phyloP scores from a whole-genome alignment of 2,329 filamentous ascomycete species.

The Aureobasidium uvarum region DNA sequence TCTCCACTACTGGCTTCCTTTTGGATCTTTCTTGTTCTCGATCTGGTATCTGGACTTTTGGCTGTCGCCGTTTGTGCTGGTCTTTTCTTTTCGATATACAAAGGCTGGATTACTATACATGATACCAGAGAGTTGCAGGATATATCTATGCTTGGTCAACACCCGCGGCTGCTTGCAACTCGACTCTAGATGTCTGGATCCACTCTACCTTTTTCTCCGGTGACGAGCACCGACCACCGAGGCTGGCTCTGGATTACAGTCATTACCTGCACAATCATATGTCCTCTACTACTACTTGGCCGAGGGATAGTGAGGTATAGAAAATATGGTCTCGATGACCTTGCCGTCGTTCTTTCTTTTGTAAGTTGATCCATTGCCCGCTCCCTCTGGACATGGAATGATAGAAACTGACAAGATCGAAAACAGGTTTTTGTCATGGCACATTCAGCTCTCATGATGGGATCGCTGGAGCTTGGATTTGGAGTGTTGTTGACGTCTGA shows the following conservation, averaged over 20 bases:
- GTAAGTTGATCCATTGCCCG: neutral
- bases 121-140: neutral
- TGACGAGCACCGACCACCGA: slow-evolving; percentile 9
- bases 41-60: neutral
- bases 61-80: neutral
- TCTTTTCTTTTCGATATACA: neutral
- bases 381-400: neutral
- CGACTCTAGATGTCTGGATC: neutral
- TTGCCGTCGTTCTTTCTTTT: slow-evolving; percentile 10
- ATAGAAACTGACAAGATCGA: neutral
- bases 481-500: neutral
- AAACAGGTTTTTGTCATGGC: slow-evolving; percentile 12
- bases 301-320: slow-evolving; percentile 1
- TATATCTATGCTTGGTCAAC: neutral
- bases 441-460: slow-evolving; percentile 15
- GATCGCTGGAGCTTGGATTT: neutral
- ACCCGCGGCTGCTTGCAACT: neutral
- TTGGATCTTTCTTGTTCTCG: neutral
- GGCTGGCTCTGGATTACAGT: slow-evolving; percentile 13
- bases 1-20: neutral
- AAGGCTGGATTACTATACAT: neutral
- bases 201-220: neutral
- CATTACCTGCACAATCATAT: slow-evolving; percentile 4
- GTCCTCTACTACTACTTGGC: neutral
- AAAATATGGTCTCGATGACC: slow-evolving; percentile 11